Percentiles rank a stretch among this genome's conserved stretches.
Evolutionary conservation across 164 flowering plant species (phyloP).

Genomic region (Aristolochia californica): DNA sequence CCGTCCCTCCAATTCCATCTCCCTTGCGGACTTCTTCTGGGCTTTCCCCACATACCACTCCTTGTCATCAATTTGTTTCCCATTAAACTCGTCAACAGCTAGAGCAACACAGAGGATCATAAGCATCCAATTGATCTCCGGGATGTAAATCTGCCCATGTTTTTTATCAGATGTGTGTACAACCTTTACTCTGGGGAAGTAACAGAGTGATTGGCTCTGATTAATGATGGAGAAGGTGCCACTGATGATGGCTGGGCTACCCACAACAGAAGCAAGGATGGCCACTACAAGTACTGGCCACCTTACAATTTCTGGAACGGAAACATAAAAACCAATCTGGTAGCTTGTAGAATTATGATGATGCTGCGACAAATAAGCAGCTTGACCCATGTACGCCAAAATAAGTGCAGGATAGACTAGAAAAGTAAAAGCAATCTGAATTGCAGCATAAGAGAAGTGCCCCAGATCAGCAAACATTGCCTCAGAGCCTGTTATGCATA

Average conservation of each 20-base stretch:
- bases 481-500: constrained; percentile 84
- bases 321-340: constrained; percentile 64
- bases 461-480: constrained; percentile 70
- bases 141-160: constrained; percentile 91
- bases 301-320: constrained; percentile 73
- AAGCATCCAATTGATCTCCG: constrained; percentile 93
- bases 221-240: constrained; percentile 97
- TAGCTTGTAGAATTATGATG: constrained; percentile 33
- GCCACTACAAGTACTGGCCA: constrained; percentile 81
- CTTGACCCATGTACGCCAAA: constrained; percentile 95
- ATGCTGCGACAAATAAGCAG: constrained; percentile 79
- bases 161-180: constrained; percentile 83
- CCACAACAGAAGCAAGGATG: constrained; percentile 92
- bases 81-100: no score
- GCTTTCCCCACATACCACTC: no score
- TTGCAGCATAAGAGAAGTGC: constrained; percentile 48
- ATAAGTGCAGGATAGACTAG: constrained; percentile 86
- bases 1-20: no score
- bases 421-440: constrained; percentile 79
- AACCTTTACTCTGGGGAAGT: constrained; percentile 91
- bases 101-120: constrained; percentile 92
- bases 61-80: no score
- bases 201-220: constrained; percentile 92
- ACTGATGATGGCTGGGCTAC: constrained; percentile 95
- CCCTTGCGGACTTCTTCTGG: no score